phyloP scores from a whole-genome alignment of 345 rosid genomes.

The Hypericum androsaemum region DNA sequence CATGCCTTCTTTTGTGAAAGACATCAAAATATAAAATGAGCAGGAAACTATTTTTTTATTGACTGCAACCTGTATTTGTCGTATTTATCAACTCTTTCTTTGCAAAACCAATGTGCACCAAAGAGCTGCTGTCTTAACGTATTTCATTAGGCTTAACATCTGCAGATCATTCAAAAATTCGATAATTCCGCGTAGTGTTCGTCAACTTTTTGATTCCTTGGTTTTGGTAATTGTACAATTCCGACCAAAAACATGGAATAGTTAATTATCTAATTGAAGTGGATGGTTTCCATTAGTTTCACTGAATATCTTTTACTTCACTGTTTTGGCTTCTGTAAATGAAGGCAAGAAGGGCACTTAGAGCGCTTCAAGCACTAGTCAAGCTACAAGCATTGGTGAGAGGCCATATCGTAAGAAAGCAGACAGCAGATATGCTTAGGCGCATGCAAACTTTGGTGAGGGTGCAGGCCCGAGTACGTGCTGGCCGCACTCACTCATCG shows the following conservation, averaged over 20 bases:
- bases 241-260: not conserved
- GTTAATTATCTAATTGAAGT: not conserved
- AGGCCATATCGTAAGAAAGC: constrained; percentile 30
- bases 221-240: no score
- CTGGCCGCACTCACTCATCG: constrained; percentile 12
- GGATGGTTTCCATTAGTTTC: not conserved
- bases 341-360: constrained; percentile 29
- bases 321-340: constrained; percentile 4
- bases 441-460: constrained; percentile 25
- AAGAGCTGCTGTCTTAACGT: no score
- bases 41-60: no score
- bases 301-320: constrained; percentile 6
- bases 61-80: no score
- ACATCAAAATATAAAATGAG: no score
- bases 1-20: no score
- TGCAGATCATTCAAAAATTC: no score
- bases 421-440: constrained; percentile 27
- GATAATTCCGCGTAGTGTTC: no score
- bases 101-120: no score
- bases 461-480: constrained; percentile 23
- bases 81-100: no score
- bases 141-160: no score
- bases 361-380: constrained; percentile 24
- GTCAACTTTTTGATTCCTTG: no score
- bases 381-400: constrained; percentile 29